Conservation (phyloP, 345 rosid species). For the Gossypium ekmanianum region DNA sequence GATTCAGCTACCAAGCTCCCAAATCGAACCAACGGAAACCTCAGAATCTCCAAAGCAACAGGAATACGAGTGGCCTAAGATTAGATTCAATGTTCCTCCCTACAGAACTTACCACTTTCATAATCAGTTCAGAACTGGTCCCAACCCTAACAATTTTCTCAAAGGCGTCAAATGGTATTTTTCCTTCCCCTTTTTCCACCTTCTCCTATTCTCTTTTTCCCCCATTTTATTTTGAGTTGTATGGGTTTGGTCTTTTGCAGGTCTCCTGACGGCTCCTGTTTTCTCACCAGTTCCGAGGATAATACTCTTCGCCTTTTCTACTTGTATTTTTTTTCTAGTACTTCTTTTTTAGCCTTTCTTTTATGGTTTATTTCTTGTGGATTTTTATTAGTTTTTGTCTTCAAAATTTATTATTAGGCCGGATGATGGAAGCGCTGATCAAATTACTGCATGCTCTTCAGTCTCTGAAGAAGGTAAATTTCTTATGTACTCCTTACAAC, state of each 20-base stretch:
- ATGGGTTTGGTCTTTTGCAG: conserved; percentile 33
- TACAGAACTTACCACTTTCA: conserved; percentile 61
- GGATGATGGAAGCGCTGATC: conserved; percentile 30
- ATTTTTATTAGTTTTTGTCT: neutral
- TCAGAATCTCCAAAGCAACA: conserved; percentile 18
- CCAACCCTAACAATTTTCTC: conserved; percentile 81
- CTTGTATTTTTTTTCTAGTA: conserved; percentile 38
- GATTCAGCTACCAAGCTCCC: conserved; percentile 10
- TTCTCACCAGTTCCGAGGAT: conserved; percentile 76
- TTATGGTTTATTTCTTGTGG: neutral
- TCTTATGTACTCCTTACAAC: neutral
- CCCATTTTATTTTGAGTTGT: neutral
- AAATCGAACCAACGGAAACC: conserved; percentile 19
- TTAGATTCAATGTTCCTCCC: conserved; percentile 65
- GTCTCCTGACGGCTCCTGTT: conserved; percentile 96
- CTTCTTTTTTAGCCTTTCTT: neutral
- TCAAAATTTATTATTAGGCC: conserved; percentile 37
- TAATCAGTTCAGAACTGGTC: conserved; percentile 52
- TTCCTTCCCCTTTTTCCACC: neutral
- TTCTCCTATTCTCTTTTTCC: neutral
- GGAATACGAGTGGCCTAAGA: conserved; percentile 43
- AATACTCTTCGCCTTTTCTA: conserved; percentile 68
- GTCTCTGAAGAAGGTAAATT: conserved; percentile 40
- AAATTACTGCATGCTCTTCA: conserved; percentile 22
- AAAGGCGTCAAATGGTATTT: conserved; percentile 77